Evolutionary conservation across 352 stramenopile species (phyloP).

Genomic region (Globisporangium cylindrosporum): DNA sequence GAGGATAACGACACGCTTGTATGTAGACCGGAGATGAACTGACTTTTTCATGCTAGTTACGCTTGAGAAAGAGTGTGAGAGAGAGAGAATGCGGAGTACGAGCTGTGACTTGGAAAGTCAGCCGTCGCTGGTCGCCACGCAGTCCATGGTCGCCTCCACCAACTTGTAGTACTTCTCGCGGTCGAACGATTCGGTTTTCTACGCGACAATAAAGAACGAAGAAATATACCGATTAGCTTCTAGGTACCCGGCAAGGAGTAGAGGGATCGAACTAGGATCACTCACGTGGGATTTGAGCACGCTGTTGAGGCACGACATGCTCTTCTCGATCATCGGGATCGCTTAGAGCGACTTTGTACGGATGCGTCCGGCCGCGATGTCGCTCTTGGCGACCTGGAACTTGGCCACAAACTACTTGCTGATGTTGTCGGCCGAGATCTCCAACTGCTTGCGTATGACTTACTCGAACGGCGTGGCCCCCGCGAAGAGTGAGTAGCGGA

Average conservation of each 20-base stretch:
- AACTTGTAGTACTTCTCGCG: slow-evolving; percentile 8
- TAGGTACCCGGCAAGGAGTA: too few relatives aligned
- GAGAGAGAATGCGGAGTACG: not conserved
- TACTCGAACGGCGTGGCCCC: slow-evolving; percentile 35
- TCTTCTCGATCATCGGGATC: not conserved
- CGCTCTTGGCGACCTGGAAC: not conserved
- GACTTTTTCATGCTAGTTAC: too few relatives aligned
- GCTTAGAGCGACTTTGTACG: not conserved
- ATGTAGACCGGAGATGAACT: too few relatives aligned
- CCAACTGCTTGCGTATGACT: not conserved
- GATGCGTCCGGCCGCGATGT: not conserved
- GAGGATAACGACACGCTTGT: too few relatives aligned
- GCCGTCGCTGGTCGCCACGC: not conserved
- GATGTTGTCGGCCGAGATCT: not conserved
- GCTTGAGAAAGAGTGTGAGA: too few relatives aligned
- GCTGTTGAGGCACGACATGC: not conserved
- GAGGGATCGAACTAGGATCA: not conserved
- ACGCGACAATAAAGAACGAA: not conserved
- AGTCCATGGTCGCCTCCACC: slow-evolving; percentile 1
- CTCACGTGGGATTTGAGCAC: not conserved
- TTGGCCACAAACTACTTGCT: slow-evolving; percentile 1
- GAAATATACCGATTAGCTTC: not conserved
- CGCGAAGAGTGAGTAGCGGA: slow-evolving; percentile 46
- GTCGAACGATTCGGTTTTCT: not conserved
- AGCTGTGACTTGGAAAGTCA: not conserved